Percentiles rank a stretch among this genome's conserved stretches.
Conservation (phyloP, 345 rosid genomes). For the Angophora floribunda region DNA sequence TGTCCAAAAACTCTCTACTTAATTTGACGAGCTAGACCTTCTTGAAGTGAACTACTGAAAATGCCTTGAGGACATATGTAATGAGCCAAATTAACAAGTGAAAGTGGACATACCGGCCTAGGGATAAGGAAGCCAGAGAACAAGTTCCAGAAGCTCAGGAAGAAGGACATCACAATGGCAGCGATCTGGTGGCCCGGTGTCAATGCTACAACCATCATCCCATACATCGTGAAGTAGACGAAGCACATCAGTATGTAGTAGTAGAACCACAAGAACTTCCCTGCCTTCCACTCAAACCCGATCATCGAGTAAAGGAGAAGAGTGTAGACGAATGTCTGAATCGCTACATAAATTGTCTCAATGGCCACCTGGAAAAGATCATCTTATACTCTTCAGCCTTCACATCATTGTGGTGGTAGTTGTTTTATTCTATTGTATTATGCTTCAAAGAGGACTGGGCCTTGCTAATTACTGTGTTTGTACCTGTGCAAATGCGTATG, state of each 20-base stretch:
- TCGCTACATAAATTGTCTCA: not conserved
- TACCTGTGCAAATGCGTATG: slow-evolving; percentile 70
- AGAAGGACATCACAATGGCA: not conserved
- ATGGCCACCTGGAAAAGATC: not conserved
- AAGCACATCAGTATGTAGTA: not conserved
- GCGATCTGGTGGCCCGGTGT: not conserved
- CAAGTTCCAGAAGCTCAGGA: not conserved
- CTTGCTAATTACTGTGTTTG: not conserved
- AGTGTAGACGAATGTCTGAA: not conserved
- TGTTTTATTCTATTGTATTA: not conserved
- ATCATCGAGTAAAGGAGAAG: not conserved
- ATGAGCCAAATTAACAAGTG: not conserved
- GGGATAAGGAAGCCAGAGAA: not conserved
- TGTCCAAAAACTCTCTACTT: not conserved
- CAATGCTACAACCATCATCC: not conserved
- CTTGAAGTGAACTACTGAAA: not conserved
- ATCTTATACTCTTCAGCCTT: not conserved
- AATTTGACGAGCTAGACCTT: not conserved
- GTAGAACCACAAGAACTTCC: not conserved
- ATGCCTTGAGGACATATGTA: not conserved
- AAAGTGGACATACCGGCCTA: not conserved
- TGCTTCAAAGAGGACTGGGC: not conserved
- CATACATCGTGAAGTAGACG: not conserved
- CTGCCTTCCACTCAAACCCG: not conserved
- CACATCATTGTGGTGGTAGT: not conserved